Evolutionary conservation across 371 early-diverging fungal genomes (phyloP), one percentile per base, ranked within the genome.

Genomic region (Mucor irregularis): DNA sequence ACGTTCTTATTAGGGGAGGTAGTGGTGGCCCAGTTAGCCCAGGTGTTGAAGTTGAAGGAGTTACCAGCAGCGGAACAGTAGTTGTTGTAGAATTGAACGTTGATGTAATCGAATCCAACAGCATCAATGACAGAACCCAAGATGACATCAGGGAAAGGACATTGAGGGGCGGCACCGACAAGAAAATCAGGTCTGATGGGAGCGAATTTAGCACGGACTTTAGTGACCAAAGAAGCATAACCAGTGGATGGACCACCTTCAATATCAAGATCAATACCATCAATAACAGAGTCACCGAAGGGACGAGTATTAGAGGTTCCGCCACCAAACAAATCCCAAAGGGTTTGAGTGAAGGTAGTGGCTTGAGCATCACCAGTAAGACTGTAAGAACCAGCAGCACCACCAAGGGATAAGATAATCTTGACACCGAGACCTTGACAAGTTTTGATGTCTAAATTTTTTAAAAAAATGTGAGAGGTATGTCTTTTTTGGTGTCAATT

Each of bases 51-150:
- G 63, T 88, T 89, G 61, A 89, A 88, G 49, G 71, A 76, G n/a
- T 48, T 52, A 13, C 77, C 67, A 2, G 75, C 69, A 10, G 73
- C 58, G 5, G 84, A 80, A 38, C 87, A 87, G 49, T 73, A 85
- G 56, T 88, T 88, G 73, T 90, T 90, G 72, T 90, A 89, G 57
- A 86, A 89, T 66, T 89, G 90, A 11, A 88, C 84, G 50, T 64
- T 81, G 24, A 89, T 77, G 62, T 76, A 81, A 73, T 81, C 86
- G 38, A 83, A 78, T 44, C 70, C 66, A 22, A 67, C 76, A 16
- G 58, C 50, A 61, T 76, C 69, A 14, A 83, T 66, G 0, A 69
- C 66, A 7, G 54, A 49, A 6, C 80, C 81, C 14, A 83, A 56
- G 25, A 74, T 68, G 5, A 67, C 70, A 62, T 87, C 90, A 13